Evolutionary conservation across 2,329 filamentous ascomycete genomes (phyloP).

Genomic region (Teratosphaeria zuluensis): DNA sequence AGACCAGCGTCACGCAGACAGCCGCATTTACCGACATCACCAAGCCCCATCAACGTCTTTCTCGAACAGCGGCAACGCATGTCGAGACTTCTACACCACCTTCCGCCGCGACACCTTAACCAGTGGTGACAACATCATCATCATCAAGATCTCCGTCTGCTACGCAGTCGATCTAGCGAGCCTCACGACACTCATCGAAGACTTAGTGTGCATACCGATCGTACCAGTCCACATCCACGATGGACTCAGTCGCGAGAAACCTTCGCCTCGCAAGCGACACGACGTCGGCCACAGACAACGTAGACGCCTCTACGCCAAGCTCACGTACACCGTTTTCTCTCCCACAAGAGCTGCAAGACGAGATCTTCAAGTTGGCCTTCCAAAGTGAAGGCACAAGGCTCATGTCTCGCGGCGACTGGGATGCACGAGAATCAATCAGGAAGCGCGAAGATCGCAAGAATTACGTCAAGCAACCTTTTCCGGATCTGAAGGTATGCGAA

Average conservation of each 20-base stretch:
- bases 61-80: too few species aligned
- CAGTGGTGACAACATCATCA: too few species aligned
- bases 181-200: too few species aligned
- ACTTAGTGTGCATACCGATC: too few species aligned
- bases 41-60: too few species aligned
- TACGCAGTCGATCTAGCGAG: too few species aligned
- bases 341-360: constrained; percentile 3
- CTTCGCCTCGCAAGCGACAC: neutral
- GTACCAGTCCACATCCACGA: too few species aligned
- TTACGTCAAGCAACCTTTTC: neutral
- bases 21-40: neutral
- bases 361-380: neutral
- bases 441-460: neutral
- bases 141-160: too few species aligned
- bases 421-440: neutral
- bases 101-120: too few species aligned
- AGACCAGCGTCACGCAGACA: neutral
- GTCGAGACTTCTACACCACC: too few species aligned
- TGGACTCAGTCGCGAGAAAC: neutral
- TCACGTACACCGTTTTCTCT: neutral
- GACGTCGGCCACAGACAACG: neutral
- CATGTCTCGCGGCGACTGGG: constrained; percentile 1
- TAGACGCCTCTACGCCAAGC: neutral
- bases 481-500: neutral
- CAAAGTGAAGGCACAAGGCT: neutral